These are phyloP conservation scores for Ustilago bromivora DNA, from an alignment of 1,284 basidiomycete genomes.

Conservation along the genomic window DNA sequence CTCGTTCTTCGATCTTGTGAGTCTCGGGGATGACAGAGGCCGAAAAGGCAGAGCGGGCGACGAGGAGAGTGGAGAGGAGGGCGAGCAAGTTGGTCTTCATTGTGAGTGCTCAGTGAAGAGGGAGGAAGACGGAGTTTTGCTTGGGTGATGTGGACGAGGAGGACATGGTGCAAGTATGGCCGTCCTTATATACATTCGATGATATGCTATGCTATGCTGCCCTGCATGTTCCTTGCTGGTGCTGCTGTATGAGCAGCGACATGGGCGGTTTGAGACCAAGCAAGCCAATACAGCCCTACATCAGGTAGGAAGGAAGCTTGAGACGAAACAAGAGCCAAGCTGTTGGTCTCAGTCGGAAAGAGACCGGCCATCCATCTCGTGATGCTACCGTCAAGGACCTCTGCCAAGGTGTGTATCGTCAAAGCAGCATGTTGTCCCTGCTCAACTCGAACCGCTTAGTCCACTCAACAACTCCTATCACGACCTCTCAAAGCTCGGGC, in stretches of 20 bases:
- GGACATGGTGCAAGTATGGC: not conserved
- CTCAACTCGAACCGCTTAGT: not conserved
- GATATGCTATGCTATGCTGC: not conserved
- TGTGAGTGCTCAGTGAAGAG: not conserved
- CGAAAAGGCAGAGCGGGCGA: constrained; percentile 6
- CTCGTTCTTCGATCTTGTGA: constrained; percentile 6
- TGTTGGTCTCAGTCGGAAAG: not conserved
- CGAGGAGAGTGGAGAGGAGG: constrained; percentile 16
- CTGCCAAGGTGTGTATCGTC: too few relatives aligned
- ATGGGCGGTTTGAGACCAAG: too few relatives aligned
- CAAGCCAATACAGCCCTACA: not conserved
- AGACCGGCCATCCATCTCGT: constrained; percentile 5
- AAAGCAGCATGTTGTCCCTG: too few relatives aligned
- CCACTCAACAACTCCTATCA: too few relatives aligned
- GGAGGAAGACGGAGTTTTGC: not conserved
- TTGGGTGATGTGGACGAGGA: not conserved
- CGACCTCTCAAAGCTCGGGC: too few relatives aligned
- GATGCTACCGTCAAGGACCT: not conserved
- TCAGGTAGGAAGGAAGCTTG: not conserved
- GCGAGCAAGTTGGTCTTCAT: constrained; percentile 36
- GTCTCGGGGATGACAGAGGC: constrained; percentile 19
- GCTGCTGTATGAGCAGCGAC: too few relatives aligned
- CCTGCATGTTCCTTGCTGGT: too few relatives aligned
- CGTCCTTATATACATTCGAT: not conserved
- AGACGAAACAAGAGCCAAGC: not conserved